A percentile compares a stretch with the other conserved stretches of the same genome.
Conservation (phyloP, 2,329 filamentous ascomycete genomes). For the Onygena corvina region DNA sequence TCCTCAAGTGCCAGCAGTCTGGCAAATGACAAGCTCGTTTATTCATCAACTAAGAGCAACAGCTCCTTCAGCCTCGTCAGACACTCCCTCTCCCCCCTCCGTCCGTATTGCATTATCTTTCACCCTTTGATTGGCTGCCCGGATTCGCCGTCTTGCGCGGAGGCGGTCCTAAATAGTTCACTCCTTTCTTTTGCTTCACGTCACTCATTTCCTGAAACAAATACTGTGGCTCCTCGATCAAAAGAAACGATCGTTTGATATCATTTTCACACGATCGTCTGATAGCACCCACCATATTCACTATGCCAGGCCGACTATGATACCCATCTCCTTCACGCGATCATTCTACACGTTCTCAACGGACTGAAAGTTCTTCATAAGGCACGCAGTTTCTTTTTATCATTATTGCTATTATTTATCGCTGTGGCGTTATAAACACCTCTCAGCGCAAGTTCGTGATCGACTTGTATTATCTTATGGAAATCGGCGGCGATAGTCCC, state of each 20-base stretch:
- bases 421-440: background rate
- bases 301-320: conserved; percentile 1
- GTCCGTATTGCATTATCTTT: conserved; percentile 2
- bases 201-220: conserved; percentile 3
- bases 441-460: background rate
- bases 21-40: background rate
- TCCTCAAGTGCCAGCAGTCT: background rate
- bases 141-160: background rate
- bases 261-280: background rate
- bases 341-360: background rate
- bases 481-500: background rate
- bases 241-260: background rate
- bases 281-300: background rate
- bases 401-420: background rate
- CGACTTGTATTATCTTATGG: background rate
- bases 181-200: conserved; percentile 7
- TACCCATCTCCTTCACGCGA: background rate
- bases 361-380: background rate
- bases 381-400: background rate
- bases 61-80: conserved; percentile 8
- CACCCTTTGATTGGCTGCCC: background rate
- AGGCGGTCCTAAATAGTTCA: background rate
- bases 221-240: background rate
- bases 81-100: background rate
- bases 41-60: background rate